Evolutionary conservation across 371 early-diverging fungal genomes (phyloP), one percentile per base, ranked within the genome.

Genomic region (Mucor piriformis): DNA sequence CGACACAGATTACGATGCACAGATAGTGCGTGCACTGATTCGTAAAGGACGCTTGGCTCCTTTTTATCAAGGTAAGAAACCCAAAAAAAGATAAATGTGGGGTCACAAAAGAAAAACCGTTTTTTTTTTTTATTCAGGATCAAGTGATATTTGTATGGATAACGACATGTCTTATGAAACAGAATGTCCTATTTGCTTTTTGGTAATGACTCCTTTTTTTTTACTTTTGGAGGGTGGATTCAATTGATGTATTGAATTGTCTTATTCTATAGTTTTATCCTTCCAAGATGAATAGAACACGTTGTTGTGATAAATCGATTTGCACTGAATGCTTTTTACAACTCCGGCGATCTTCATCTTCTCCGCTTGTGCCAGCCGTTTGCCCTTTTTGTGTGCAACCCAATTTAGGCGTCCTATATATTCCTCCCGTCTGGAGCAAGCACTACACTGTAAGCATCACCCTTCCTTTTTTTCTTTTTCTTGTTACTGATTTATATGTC

Each of bases 281-380:
- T 21, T 71, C 81, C 34, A 92, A 90, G 72, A 91, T 93, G 76
- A 95, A 95, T 78, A 82, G 88, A 57, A 85, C 95, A 10, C 77
- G 89, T 25, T 95, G 95, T 72, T 95, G 95, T 70, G 87, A 90
- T 66, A 87, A 95, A 63, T 91, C 94, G 25, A 91, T 95, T 57
- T 95, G 95, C 73, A 92, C 95, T 13, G 95, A 95, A 57, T 95
- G 95, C 70, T 93, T 95, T 73, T 81, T 95, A 50, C 94, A 95
- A 77, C 88, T 95, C 70, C 89, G 87, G 72, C 82, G 94, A 50
- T 81, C 82, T 42, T 75, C 59, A 0, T 64, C 65, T 55, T 67
- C 71, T 44, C 77, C 83, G 21, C 35, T 59, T 21, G 69, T 73
- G 50, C 77, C 89, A 12, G 81, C 89, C 5, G 73, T 77, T 27